Base-by-base conservation (phyloP, 2,329 filamentous ascomycete genomes). In the Aspergillus spinulosporus region DNA sequence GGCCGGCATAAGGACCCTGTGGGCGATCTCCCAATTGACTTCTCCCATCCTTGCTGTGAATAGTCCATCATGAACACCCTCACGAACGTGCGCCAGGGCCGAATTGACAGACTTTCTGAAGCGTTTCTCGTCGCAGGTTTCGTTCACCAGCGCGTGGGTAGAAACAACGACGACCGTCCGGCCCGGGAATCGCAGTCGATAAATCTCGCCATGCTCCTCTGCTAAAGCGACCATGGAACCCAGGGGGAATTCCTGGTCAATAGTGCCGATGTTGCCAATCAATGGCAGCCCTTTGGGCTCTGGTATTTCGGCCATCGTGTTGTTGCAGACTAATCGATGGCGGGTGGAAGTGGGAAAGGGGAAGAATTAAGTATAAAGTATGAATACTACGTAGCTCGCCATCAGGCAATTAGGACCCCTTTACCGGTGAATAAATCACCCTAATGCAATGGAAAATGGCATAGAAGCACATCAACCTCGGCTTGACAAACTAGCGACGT, bases 41-140 rank as follows among this genome's bases (percentile, higher is more conserved):
- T 80, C 78, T 1, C 70, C 74, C 55, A 72, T 65, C 29, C 66
- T 55, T 3, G 74, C 56, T 3, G 86, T 89, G 67, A 90, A 89
- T 2, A 90, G 78, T n/a, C 86, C 87, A 74, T 88, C 85, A 52
- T 83, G 76, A 4, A 43, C 37, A 7, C 14, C 47, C 1, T 29
- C 15, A 3, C 56, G 56, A 8, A 59, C 12, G 3, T 40, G 28
- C 37, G 39, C 36, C 4, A 58, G 29, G 5, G 31, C 12, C 9
- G 34, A 29, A 7, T 5, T 14, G 4, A 59, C 44, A 9, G 34
- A 14, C 8, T 59, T 59, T 3, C 52, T 42, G 34, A 59, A 59
- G n/a, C 85, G 77, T 57, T 79, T 83, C 69, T 89, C 86, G 59
- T 89, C 79, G 62, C 84, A 88, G 5, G 82, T 65, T 64, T 89